Evolutionary conservation across 2,329 filamentous ascomycete species (phyloP).

Genomic region (Cladosporium oxysporum): DNA sequence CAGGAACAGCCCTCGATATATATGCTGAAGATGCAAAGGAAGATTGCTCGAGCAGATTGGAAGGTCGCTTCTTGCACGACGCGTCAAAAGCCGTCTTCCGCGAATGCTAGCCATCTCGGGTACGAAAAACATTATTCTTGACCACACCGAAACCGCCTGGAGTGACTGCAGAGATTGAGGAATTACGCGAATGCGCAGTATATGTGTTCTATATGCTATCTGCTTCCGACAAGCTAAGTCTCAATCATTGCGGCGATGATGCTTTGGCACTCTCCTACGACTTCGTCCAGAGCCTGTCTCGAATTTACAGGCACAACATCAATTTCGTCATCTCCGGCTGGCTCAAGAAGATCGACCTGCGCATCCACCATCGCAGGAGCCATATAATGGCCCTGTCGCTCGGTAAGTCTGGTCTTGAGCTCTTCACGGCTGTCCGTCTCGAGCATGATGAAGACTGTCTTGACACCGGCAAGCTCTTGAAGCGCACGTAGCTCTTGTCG

Average conservation of each 20-base stretch:
- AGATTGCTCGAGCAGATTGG: too few relatives aligned
- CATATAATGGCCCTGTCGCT: constrained; percentile 42
- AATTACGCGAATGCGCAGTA: background rate
- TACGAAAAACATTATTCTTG: too few relatives aligned
- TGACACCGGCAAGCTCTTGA: constrained; percentile 22
- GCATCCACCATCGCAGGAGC: constrained; percentile 39
- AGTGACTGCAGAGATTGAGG: background rate
- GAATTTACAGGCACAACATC: constrained; percentile 41
- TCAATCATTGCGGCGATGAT: background rate
- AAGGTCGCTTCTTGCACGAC: background rate
- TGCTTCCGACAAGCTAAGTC: background rate
- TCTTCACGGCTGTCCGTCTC: constrained; percentile 35
- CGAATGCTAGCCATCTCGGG: background rate
- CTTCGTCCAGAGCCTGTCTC: constrained; percentile 1
- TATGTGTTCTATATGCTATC: background rate
- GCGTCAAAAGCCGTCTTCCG: background rate
- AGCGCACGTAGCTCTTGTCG: constrained; percentile 37
- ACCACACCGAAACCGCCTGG: too few relatives aligned
- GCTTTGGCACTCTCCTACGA: constrained; percentile 3
- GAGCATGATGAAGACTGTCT: constrained; percentile 41
- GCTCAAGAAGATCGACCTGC: constrained; percentile 39
- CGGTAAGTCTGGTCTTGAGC: constrained; percentile 33
- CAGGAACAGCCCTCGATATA: too few relatives aligned
- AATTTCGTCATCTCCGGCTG: constrained; percentile 32
- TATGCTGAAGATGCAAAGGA: too few relatives aligned